Evolutionary conservation across 2,329 filamentous ascomycete species (phyloP), one percentile per base, ranked within the genome.

Genomic region (Botryotinia convoluta): DNA sequence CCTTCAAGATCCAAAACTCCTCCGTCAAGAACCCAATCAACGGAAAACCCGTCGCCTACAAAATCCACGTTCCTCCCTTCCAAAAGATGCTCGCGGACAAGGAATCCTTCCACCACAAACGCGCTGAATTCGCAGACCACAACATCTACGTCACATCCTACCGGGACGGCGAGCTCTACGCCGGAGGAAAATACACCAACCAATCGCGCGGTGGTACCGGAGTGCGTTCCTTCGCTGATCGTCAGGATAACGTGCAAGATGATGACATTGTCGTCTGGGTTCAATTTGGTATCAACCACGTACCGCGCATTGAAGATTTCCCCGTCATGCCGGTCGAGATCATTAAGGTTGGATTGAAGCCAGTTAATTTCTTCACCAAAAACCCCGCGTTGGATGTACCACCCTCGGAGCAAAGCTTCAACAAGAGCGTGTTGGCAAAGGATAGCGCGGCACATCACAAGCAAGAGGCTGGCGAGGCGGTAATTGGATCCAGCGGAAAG

Each of bases 301-400:
- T 90, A 39, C 89, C 89, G 0, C 83, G 89, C 9, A 84, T 88
- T 37, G 90, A 91, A 78, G 90, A 92, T 78, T 92, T 91, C 81
- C 90, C 90, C 1, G 87, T 92, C 59, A 92, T 92, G 90, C 90
- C 90, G 0, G 86, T 86, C 77, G 90, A 92, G 81, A 86, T 83
- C 22, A 79, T 87, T 26, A 84, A 83, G 76, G 84, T 88, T 1
- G 80, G 81, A 63, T 78, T 88, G 54, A 84, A 86, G 76, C 86
- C 86, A 0, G 84, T 83, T 6, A 87, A 87, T 74, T 88, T 88
- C 76, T 88, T 87, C 75, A 82, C 83, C 6, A 82, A 81, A 73
- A 88, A 88, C 75, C 86, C 86, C 0, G 84, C 85, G 0, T 76
- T 87, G 16, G 86, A 87, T 79, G 83, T 87, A 22, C 84, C 86